A percentile compares a stretch with the other conserved stretches of the same genome.
Evolutionary conservation across 345 rosid species (phyloP).

Genomic region (Dipteronia sinensis): DNA sequence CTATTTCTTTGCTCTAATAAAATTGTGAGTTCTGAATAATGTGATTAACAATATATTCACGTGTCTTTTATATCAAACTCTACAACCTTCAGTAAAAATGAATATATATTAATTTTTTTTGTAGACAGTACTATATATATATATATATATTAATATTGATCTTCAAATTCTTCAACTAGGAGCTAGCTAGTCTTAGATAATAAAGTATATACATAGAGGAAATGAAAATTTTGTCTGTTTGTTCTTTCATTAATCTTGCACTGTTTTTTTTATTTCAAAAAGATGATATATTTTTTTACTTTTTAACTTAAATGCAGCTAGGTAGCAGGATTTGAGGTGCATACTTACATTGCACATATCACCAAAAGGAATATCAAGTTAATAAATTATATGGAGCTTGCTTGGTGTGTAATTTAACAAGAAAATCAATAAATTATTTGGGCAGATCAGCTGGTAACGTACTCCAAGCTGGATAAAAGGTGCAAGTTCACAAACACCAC

Average conservation of each 20-base stretch:
- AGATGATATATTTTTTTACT: background rate
- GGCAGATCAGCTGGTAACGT: slow-evolving; percentile 7
- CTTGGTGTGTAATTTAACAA: background rate
- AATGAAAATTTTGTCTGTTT: background rate
- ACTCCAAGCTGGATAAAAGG: slow-evolving; percentile 11
- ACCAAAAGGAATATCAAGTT: background rate
- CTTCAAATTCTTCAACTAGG: background rate
- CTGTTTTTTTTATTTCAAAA: background rate
- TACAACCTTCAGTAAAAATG: background rate
- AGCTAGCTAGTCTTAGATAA: background rate
- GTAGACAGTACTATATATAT: no score
- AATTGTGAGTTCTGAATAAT: background rate
- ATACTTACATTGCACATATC: background rate
- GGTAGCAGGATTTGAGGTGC: background rate
- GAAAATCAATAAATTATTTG: background rate
- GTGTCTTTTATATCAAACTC: background rate
- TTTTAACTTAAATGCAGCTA: background rate
- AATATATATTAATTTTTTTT: no score
- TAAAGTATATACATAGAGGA: background rate
- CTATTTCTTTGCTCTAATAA: no score
- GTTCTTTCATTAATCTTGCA: background rate
- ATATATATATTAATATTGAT: background rate
- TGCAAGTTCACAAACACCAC: slow-evolving; percentile 16
- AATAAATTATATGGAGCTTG: background rate
- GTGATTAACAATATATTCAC: background rate